Percentiles rank a stretch among this genome's conserved stretches.
Conservation (phyloP, 2,329 filamentous ascomycete genomes). For the Bipolaris victoriae region DNA sequence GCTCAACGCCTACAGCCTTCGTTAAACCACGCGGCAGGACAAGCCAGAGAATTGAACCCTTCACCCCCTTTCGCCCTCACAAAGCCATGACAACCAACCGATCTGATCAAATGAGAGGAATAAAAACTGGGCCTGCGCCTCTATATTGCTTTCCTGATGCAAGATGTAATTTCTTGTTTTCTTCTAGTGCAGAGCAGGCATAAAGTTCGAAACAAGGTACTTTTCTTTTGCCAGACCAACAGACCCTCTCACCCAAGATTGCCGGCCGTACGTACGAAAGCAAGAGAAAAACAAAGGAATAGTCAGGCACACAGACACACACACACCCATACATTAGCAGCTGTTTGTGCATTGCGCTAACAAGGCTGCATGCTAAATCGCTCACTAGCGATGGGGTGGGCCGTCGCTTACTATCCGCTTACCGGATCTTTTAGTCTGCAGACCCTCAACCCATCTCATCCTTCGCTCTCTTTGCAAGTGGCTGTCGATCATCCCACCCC, state of each 20-base stretch:
- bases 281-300: background rate
- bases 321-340: background rate
- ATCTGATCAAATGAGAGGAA: background rate
- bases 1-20: background rate
- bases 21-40: background rate
- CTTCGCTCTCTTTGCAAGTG: slow-evolving; percentile 30
- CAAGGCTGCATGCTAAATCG: background rate
- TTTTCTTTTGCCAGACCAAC: background rate
- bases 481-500: slow-evolving; percentile 10
- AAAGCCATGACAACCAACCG: background rate
- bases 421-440: background rate
- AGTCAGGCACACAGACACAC: background rate
- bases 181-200: background rate
- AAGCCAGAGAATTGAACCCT: background rate
- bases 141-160: background rate
- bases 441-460: slow-evolving; percentile 36
- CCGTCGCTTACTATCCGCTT: background rate
- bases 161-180: background rate
- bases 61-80: background rate
- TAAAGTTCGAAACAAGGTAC: background rate
- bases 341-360: background rate
- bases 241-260: background rate
- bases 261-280: background rate
- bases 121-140: background rate
- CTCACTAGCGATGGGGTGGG: background rate